Evolutionary conservation across 352 stramenopile species (phyloP), one percentile per base, ranked within the genome.

Genomic region (Phytopythium aichiense): DNA sequence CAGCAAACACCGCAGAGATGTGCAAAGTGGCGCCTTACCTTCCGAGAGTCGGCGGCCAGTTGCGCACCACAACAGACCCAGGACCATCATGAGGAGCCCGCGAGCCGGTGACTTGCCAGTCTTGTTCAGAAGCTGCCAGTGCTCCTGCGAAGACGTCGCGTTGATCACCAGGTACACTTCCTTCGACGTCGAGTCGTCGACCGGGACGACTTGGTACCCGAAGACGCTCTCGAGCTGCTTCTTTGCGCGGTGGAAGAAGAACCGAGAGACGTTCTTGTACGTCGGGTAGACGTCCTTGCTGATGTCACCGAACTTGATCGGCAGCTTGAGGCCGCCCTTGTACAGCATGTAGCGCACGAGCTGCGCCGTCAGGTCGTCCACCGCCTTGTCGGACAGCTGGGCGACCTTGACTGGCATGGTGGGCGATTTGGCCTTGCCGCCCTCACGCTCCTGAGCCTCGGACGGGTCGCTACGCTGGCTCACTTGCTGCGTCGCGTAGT

Each of bases 271-370:
- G 58, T 85, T 94, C 68, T 88, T 91, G 67, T 93, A 81, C 64
- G 87, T 81, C 15, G 79, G 77, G 33, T 83, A 92, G 37, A 94
- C 82, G 2, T 92, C 86, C 60, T 92, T 94, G 71, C 76, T 90
- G 60, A 94, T 90, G 63, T 94, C 86, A 42, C 57, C 64, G 46
- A 94, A 92, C 59, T 84, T 87, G 63, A 94, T 87, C 1, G 83
- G 80, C 49, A 88, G 72, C 65, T 93, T 91, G 25, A 88, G 60
- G 12, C 77, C 83, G 38, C 78, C 84, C 60, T 92, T 94, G 84
- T 94, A 94, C 40, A 94, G 71, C 69, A 94, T 77, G 61, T 92
- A 94, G 37, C 86, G 86, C 60, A 94, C 86, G 33, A 92, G 62
- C 61, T 85, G 84, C 43, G 81, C 77, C 16, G 72, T 91, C 53